These are phyloP conservation scores for Eleusine indica DNA, from an alignment of 176 grass and related monocot genomes.

Conservation along the genomic window DNA sequence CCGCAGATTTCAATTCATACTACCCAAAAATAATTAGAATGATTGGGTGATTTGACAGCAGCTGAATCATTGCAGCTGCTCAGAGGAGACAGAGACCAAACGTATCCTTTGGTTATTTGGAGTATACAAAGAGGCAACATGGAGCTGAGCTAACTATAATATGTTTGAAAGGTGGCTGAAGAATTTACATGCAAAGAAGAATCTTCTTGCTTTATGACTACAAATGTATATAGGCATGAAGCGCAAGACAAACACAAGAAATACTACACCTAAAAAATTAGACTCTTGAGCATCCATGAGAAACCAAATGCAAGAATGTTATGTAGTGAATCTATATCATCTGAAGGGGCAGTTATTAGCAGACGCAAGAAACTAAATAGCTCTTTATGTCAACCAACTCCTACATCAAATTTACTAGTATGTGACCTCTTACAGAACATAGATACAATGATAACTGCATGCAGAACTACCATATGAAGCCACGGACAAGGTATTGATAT, in stretches of 20 bases:
- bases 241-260: neutral
- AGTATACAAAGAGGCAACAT: neutral
- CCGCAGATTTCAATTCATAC: neutral
- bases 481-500: neutral
- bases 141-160: neutral
- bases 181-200: neutral
- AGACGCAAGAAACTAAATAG: neutral
- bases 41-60: neutral
- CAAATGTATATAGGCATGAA: neutral
- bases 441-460: neutral
- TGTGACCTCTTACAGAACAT: neutral
- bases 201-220: neutral
- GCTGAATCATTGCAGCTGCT: neutral
- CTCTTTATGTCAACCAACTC: neutral
- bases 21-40: slow-evolving; percentile 12
- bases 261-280: slow-evolving; percentile 1
- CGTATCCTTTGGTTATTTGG: neutral
- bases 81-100: slow-evolving; percentile 3
- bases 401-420: neutral
- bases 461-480: neutral
- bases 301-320: neutral
- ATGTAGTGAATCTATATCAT: neutral
- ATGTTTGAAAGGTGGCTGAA: neutral
- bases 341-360: neutral
- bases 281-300: neutral